Conservation (phyloP, 441 rosid species). For the Gossypium laxum region DNA sequence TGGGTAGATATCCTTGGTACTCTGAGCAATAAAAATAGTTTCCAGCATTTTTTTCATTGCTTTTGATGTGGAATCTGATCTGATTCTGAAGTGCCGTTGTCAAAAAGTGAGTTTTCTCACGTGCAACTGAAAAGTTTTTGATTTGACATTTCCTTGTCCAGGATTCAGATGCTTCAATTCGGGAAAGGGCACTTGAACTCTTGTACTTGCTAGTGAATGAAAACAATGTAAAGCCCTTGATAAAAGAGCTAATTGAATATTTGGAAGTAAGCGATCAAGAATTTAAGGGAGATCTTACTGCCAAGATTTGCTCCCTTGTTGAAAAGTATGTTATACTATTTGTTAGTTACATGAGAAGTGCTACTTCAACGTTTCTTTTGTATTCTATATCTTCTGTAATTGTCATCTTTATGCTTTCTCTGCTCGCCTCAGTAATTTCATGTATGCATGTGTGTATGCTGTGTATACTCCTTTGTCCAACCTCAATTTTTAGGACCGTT, state of each 20-base stretch:
- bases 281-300: slow-evolving; percentile 89
- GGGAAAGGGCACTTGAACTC: slow-evolving; percentile 94
- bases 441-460: not conserved
- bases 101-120: slow-evolving; percentile 4
- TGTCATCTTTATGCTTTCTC: not conserved
- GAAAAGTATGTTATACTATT: slow-evolving; percentile 69
- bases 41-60: not conserved
- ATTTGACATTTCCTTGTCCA: slow-evolving; percentile 34
- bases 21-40: not conserved
- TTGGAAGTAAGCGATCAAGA: slow-evolving; percentile 93
- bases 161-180: slow-evolving; percentile 97
- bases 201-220: slow-evolving; percentile 81
- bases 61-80: not conserved
- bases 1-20: not conserved
- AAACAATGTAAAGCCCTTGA: slow-evolving; percentile 77
- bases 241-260: slow-evolving; percentile 86
- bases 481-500: no score
- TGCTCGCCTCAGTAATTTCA: not conserved
- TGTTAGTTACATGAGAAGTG: slow-evolving; percentile 12
- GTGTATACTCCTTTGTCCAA: no score
- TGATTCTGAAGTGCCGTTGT: slow-evolving; percentile 3
- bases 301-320: slow-evolving; percentile 88
- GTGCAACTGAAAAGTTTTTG: slow-evolving; percentile 14
- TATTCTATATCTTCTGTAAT: slow-evolving; percentile 9
- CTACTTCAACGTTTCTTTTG: slow-evolving; percentile 10